Conservation (phyloP, 2,329 filamentous ascomycete species). For the Onygenales sp. region DNA sequence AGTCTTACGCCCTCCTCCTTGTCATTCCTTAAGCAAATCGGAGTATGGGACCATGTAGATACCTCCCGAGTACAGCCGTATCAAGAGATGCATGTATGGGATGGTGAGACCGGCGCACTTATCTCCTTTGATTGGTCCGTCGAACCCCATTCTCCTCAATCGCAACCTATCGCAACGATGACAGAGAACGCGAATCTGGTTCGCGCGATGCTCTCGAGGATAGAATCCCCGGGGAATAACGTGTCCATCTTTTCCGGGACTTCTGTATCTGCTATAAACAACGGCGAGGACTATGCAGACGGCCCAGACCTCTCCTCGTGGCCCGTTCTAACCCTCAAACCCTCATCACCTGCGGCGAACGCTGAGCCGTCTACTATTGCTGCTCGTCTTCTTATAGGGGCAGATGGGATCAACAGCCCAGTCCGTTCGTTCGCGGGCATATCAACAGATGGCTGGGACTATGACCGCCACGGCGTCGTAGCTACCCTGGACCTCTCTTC, state of each 20-base stretch:
- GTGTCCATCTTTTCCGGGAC: constrained; percentile 66
- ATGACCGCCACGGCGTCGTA: constrained; percentile 80
- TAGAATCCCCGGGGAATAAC: constrained; percentile 55
- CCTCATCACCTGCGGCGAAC: constrained; percentile 28
- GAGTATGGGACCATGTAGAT: constrained; percentile 73
- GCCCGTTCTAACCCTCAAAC: constrained; percentile 70
- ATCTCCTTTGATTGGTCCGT: constrained; percentile 77
- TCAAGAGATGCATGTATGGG: constrained; percentile 97
- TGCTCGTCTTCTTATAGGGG: constrained; percentile 79
- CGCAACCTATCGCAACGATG: constrained; percentile 81
- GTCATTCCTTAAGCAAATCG: constrained; percentile 71
- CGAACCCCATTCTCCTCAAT: constrained; percentile 37
- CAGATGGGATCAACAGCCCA: constrained; percentile 89
- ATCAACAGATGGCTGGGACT: constrained; percentile 82
- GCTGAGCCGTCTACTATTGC: constrained; percentile 50
- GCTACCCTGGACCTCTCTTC: constrained; percentile 69
- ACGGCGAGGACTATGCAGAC: constrained; percentile 58
- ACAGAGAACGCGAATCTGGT: constrained; percentile 88
- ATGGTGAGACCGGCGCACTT: constrained; percentile 75
- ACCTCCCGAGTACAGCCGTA: constrained; percentile 71
- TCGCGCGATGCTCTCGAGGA: constrained; percentile 61
- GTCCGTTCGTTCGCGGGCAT: constrained; percentile 86
- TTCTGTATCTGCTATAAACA: constrained; percentile 67
- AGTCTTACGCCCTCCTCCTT: constrained; percentile 85
- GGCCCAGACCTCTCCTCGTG: constrained; percentile 72